Evolutionary conservation across 2,329 filamentous ascomycete species (phyloP).

Genomic region (Hirsutella rhossiliensis): DNA sequence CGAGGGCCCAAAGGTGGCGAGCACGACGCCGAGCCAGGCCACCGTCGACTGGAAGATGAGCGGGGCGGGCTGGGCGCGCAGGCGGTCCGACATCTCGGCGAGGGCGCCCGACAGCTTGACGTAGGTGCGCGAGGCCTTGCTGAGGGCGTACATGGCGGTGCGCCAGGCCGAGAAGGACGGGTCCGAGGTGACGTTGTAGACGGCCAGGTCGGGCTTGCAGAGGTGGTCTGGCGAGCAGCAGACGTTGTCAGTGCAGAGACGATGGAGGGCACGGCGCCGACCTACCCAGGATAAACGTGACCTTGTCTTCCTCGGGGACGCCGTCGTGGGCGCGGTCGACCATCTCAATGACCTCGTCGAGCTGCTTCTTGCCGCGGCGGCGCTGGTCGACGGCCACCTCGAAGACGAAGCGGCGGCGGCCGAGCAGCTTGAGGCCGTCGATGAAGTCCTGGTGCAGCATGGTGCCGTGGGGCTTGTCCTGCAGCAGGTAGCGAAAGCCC

Average conservation of each 20-base stretch:
- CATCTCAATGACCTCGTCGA: constrained; percentile 60
- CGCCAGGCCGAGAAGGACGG: constrained; percentile 58
- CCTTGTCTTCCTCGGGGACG: constrained; percentile 45
- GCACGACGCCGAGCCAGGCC: constrained; percentile 61
- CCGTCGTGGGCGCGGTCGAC: constrained; percentile 53
- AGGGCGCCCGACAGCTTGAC: constrained; percentile 89
- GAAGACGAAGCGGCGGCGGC: constrained; percentile 54
- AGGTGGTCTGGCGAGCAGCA: constrained; percentile 56
- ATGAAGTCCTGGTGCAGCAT: constrained; percentile 55
- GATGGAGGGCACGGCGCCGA: too few species aligned
- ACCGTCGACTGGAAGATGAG: constrained; percentile 51
- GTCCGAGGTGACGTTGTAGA: constrained; percentile 43
- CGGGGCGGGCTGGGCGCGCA: constrained; percentile 34
- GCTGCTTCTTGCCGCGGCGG: constrained; percentile 60
- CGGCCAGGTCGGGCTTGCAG: constrained; percentile 70
- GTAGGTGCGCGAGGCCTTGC: constrained; percentile 54
- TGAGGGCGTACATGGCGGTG: constrained; percentile 53
- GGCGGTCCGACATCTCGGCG: constrained; percentile 56
- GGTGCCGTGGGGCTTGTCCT: constrained; percentile 58
- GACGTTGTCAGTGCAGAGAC: not conserved
- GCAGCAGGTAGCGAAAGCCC: constrained; percentile 74
- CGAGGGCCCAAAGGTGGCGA: constrained; percentile 57
- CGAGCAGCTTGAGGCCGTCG: constrained; percentile 52
- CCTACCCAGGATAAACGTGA: constrained; percentile 60
- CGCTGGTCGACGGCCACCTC: constrained; percentile 78